Evolutionary conservation across 2,329 filamentous ascomycete genomes (phyloP).

Genomic region (Nannizziopsis barbatae): DNA sequence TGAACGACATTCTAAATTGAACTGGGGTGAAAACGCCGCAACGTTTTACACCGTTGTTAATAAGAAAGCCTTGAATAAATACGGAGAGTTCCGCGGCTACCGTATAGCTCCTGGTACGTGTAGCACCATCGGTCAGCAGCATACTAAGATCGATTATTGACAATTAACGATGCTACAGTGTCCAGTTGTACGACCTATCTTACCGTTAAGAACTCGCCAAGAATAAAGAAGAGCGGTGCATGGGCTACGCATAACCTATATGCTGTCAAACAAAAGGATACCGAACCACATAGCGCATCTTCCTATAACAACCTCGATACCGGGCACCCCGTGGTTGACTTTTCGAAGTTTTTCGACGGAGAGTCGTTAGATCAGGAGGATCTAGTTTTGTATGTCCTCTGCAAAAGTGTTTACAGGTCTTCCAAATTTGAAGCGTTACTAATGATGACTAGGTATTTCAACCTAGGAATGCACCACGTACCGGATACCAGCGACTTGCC

Average conservation of each 20-base stretch:
- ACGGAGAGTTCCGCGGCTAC: conserved; percentile 43
- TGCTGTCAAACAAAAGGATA: conserved; percentile 27
- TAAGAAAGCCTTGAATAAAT: conserved; percentile 38
- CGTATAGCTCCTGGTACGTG: conserved; percentile 6
- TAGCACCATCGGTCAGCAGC: background rate
- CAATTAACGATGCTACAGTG: background rate
- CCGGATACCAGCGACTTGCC: conserved; percentile 45
- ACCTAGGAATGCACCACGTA: conserved; percentile 49
- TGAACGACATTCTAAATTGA: conserved; percentile 31
- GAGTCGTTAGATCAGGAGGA: conserved; percentile 35
- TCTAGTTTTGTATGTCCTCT: conserved; percentile 36
- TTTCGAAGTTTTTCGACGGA: conserved; percentile 35
- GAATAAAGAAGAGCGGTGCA: conserved; percentile 36
- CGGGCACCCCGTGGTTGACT: conserved; percentile 27
- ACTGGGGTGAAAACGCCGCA: conserved; percentile 40
- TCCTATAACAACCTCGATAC: conserved; percentile 10
- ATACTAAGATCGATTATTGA: background rate
- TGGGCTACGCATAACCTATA: conserved; percentile 45
- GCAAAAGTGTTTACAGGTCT: background rate
- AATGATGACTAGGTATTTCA: conserved; percentile 25
- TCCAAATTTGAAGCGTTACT: background rate
- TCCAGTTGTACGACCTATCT: conserved; percentile 31
- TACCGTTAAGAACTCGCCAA: conserved; percentile 41
- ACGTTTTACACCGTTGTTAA: conserved; percentile 45
- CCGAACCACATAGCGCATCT: conserved; percentile 13